Conservation (phyloP, 179 eudicot species). For the Kewa caespitosa region DNA sequence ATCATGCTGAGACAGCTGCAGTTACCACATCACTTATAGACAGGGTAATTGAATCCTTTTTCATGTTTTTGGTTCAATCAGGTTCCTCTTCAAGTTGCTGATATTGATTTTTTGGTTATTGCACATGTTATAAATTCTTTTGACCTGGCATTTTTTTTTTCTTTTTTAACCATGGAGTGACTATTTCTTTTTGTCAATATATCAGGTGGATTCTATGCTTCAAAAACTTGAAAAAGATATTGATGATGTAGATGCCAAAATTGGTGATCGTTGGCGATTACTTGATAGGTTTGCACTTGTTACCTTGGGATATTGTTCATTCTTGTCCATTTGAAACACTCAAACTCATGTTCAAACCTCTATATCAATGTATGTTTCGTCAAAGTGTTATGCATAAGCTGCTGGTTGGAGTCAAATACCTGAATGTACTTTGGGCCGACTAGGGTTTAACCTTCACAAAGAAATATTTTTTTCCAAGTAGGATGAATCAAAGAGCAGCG, state of each 20-base stretch:
- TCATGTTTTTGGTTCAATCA: conserved; percentile 2
- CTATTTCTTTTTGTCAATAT: conserved; percentile 1
- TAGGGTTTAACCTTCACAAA: no score
- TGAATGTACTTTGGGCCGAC: no score
- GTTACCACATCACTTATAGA: conserved; percentile 48
- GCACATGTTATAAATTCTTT: not conserved
- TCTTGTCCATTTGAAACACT: not conserved
- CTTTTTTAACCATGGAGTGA: not conserved
- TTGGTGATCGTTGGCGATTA: conserved; percentile 86
- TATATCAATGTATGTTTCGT: not conserved
- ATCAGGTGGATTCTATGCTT: conserved; percentile 96
- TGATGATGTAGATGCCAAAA: conserved; percentile 93
- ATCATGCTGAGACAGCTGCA: conserved; percentile 42
- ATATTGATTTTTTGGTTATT: conserved; percentile 1
- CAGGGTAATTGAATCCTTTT: conserved; percentile 31
- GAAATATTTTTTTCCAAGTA: no score
- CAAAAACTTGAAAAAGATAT: conserved; percentile 96
- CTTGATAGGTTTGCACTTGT: conserved; percentile 66
- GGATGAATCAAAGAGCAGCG: no score
- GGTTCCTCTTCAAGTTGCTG: not conserved
- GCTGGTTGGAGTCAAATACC: not conserved
- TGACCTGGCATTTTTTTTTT: no score
- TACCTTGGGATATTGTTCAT: not conserved
- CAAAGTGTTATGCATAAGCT: not conserved
- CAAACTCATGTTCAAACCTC: not conserved